A percentile compares a stretch with the other conserved stretches of the same genome.
Evolutionary conservation across 2,329 filamentous ascomycete genomes (phyloP).

Genomic region (Aspergillus jensenii): DNA sequence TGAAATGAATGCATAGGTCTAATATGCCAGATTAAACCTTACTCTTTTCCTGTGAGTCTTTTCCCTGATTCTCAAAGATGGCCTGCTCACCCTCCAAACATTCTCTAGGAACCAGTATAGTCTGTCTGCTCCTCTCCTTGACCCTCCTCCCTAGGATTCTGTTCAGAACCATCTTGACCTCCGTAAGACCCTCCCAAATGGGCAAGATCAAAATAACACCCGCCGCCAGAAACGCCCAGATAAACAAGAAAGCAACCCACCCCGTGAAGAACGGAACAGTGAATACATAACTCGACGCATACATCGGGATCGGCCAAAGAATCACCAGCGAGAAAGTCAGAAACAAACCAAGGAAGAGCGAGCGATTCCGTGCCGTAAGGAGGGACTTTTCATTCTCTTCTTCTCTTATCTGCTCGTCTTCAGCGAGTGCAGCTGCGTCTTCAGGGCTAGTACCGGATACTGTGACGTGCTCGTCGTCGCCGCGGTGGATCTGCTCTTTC

Average conservation of each 20-base stretch:
- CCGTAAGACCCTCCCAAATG: neutral
- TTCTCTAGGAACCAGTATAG: too few relatives aligned
- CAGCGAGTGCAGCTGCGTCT: too few relatives aligned
- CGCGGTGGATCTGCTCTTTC: too few relatives aligned
- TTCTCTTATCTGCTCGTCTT: too few relatives aligned
- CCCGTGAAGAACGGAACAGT: neutral
- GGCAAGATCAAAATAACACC: neutral
- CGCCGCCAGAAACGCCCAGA: neutral
- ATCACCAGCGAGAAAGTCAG: neutral
- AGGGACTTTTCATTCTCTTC: too few relatives aligned
- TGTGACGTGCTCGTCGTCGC: too few relatives aligned
- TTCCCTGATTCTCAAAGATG: too few relatives aligned
- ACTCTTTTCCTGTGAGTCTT: too few relatives aligned
- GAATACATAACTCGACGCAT: neutral
- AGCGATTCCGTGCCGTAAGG: neutral
- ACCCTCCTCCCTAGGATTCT: neutral
- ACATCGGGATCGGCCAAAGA: slow-evolving; percentile 1
- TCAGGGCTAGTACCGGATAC: too few relatives aligned
- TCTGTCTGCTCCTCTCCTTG: neutral
- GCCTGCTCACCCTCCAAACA: too few relatives aligned
- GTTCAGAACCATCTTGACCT: neutral
- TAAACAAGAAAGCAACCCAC: neutral
- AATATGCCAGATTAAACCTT: too few relatives aligned
- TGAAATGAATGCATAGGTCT: too few relatives aligned
- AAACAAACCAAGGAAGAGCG: neutral